Evolutionary conservation across 306 rosid genomes (phyloP), one percentile per base, ranked within the genome.

Genomic region (Potentilla sterilis): DNA sequence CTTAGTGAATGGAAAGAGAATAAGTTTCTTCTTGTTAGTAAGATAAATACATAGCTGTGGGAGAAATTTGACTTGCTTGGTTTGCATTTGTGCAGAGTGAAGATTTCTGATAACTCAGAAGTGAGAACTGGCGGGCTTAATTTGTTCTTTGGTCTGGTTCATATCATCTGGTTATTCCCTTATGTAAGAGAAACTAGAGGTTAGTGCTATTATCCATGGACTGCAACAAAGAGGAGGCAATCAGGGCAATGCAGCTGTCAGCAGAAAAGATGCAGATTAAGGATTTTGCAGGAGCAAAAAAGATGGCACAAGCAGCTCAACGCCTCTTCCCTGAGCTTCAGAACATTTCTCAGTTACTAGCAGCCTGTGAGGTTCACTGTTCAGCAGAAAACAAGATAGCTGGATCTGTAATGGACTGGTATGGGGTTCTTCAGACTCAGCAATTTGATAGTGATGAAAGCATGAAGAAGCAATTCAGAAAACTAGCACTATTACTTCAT

Each of bases 191-290:
- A 73, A 63, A 64, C 65, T 40, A 70, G 54, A 72, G 75, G 70
- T 81, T 73, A 73, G 75, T 70, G 78, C 80, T 67, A 24, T 78
- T 81, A 73, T 22, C 38, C 74, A 94, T 94, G 97, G 98, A 94
- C 81, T 94, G 98, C 87, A 94, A 94, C 87, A 94, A 80, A 88
- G 98, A 91, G 21, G 98, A 94, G 80, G 97, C 97, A 61, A 0
- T 78, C 70, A 86, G 90, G 80, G 97, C 98, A n/a, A 87, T 85
- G 86, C 63, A 85, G 42, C 78, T 94, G 61, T 92, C 96, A 16
- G 95, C 88, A 47, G 79, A 70, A 73, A 89, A 63, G 82, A 71
- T 94, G 96, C 84, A 81, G 59, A 59, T 10, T 51, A 78, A 83
- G 13, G 97, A 94, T 79, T 94, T 85, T 85, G 70, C 48, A 55